Base-by-base conservation (phyloP, 768 basidiomycete species). In the Tephrocybe sp. region DNA sequence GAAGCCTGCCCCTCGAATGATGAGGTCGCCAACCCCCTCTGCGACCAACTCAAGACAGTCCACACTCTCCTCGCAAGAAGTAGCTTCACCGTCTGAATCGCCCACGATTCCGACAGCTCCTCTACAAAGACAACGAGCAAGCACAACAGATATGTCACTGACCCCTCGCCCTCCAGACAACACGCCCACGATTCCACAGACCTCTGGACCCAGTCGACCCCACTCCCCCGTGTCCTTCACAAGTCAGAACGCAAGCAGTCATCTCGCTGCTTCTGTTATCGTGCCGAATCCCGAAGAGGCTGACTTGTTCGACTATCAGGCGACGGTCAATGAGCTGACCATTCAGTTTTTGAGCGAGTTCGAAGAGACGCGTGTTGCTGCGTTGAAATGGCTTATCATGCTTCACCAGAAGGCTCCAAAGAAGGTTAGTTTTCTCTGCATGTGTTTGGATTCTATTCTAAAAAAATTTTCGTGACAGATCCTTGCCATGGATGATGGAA, bases 381-480 rank as follows among this genome's bases (percentile, higher is more conserved):
- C 96, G 2, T 68, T 99, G 60, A 95, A 96, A 69, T 99, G 97
- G 97, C 74, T 99, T 33, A 86, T 97, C 50, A 99, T 99, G 97
- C 72, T 99, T 45, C 97, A 99, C 69, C 90, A 95, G 66, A 98
- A 98, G 63, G 93, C 94, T 11, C 97, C 97, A 0, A 91, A 88
- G 71, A 96, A 96, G 83, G 94, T 89, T 17, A 15, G 25, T 15
- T 30, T 25, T 25, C 4, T 33, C 20, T 4, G 54, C 34, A 4
- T 15, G 34, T 36, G 40, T 10, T 45, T 20, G 17, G 17, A 3
- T 36, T 46, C 28, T 61, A 4, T 45, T 43, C 30, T 28, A 28
- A 11, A 11, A 11, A 11, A 14, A 30, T 25, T 42, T 26, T 28
- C 8, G 39, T 40, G n/a, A 21, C 23, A 98, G 95, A 96, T 97